A percentile compares a stretch with the other conserved stretches of the same genome.
phyloP scores from a whole-genome alignment of 768 basidiomycete species.

The Rhizopogon vesiculosus region DNA sequence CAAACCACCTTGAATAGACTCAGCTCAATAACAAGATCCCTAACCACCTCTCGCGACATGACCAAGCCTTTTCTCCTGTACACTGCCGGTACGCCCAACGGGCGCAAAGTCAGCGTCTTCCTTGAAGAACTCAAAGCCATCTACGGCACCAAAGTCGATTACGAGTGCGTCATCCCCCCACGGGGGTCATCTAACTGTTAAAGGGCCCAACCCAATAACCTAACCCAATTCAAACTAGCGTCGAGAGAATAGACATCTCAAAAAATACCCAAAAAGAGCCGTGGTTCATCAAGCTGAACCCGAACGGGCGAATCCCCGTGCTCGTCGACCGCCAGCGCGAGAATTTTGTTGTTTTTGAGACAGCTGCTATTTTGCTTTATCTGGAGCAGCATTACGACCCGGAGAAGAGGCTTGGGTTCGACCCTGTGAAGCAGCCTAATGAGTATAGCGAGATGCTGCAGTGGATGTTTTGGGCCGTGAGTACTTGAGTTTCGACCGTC shows the following conservation, averaged over 20 bases:
- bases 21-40: background rate
- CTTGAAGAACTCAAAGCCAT: constrained; percentile 55
- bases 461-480: constrained; percentile 43
- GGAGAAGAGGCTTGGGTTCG: constrained; percentile 37
- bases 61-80: constrained; percentile 46
- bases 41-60: background rate
- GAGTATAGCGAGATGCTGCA: constrained; percentile 37
- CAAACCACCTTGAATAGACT: background rate
- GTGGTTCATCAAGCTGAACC: constrained; percentile 34
- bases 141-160: constrained; percentile 29
- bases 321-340: constrained; percentile 22
- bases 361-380: constrained; percentile 42
- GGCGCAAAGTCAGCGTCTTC: constrained; percentile 43
- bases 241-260: constrained; percentile 17
- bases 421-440: constrained; percentile 21
- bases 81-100: constrained; percentile 54
- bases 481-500: background rate
- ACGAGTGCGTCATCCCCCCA: constrained; percentile 23
- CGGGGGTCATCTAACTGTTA: no score
- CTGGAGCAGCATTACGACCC: constrained; percentile 40
- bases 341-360: constrained; percentile 35
- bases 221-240: background rate
- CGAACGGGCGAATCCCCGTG: constrained; percentile 40
- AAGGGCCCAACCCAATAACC: no score
- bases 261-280: constrained; percentile 23